Conservation (phyloP, 148 eudicot genomes). For the Tetragonia tetragonoides region DNA sequence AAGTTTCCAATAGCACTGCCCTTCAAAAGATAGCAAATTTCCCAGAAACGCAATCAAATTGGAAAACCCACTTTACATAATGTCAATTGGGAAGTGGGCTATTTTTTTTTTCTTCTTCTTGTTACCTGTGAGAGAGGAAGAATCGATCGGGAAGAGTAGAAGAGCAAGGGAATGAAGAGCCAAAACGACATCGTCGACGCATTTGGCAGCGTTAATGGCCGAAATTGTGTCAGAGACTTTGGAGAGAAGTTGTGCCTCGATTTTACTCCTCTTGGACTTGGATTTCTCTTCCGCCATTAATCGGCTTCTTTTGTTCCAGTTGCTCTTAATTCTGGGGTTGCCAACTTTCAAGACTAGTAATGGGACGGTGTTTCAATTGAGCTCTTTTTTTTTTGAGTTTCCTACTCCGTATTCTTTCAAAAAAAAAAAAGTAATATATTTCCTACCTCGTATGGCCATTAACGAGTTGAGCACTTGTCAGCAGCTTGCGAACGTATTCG, state of each 20-base stretch:
- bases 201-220: conserved; percentile 47
- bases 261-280: conserved; percentile 25
- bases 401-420: too few relatives aligned
- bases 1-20: not conserved
- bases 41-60: not conserved
- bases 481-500: too few relatives aligned
- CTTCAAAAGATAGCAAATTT: not conserved
- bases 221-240: conserved; percentile 53
- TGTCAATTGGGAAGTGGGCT: not conserved
- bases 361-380: too few relatives aligned
- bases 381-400: too few relatives aligned
- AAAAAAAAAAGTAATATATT: too few relatives aligned
- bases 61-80: not conserved
- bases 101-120: not conserved
- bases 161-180: conserved; percentile 71
- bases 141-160: conserved; percentile 60
- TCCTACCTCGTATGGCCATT: too few relatives aligned
- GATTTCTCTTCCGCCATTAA: conserved; percentile 34
- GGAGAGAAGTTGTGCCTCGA: conserved; percentile 41
- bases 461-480: too few relatives aligned
- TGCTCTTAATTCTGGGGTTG: too few relatives aligned
- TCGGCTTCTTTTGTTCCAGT: not conserved
- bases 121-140: conserved; percentile 49
- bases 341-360: too few relatives aligned
- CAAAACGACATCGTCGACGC: conserved; percentile 62